phyloP scores from a whole-genome alignment of 106 monocot genomes.

The Phalaenopsis aphrodite region DNA sequence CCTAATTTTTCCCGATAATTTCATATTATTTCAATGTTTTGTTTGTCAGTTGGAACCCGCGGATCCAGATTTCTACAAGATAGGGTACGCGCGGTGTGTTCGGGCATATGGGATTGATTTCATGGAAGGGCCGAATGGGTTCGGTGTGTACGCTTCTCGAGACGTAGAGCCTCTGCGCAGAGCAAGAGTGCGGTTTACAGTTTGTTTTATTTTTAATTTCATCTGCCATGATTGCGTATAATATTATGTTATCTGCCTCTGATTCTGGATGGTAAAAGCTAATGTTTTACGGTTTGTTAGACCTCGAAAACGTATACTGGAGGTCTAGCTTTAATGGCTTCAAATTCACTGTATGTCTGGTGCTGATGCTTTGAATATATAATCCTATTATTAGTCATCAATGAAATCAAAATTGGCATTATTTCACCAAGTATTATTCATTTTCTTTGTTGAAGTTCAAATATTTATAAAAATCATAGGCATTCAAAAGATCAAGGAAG shows the following conservation, averaged over 20 bases:
- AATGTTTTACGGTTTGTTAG: not conserved
- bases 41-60: conserved; percentile 56
- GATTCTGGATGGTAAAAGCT: not conserved
- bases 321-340: too few relatives aligned
- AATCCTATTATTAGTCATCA: too few relatives aligned
- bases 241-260: not conserved
- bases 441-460: too few relatives aligned
- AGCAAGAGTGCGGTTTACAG: conserved; percentile 49
- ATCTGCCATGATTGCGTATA: not conserved
- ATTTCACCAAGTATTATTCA: too few relatives aligned
- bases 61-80: conserved; percentile 90
- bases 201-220: not conserved
- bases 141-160: conserved; percentile 70
- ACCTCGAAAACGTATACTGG: too few relatives aligned
- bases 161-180: conserved; percentile 77
- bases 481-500: too few relatives aligned
- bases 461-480: too few relatives aligned
- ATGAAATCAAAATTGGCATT: too few relatives aligned
- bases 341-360: too few relatives aligned
- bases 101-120: conserved; percentile 86
- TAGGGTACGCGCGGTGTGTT: conserved; percentile 74
- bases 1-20: not conserved
- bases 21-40: not conserved
- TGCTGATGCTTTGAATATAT: too few relatives aligned
- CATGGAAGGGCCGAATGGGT: conserved; percentile 87